phyloP scores from a whole-genome alignment of 345 rosid genomes.

The Carallia pectinifolia region DNA sequence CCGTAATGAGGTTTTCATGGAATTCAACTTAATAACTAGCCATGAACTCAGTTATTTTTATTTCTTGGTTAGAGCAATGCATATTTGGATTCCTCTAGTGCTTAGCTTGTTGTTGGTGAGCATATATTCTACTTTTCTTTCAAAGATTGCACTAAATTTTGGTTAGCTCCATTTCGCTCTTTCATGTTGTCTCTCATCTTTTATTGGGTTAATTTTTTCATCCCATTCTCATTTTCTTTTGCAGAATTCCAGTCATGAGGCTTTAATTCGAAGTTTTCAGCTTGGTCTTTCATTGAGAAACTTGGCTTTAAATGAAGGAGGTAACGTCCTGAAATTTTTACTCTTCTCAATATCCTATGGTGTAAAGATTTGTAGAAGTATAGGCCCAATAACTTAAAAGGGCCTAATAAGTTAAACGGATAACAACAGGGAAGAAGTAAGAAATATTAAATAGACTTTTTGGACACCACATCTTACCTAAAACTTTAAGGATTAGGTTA shows the following conservation, averaged over 20 bases:
- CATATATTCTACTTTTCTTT: not conserved
- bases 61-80: not conserved
- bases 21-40: not conserved
- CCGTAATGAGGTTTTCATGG: not conserved
- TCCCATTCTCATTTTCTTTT: slow-evolving; percentile 16
- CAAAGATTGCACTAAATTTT: not conserved
- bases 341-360: not conserved
- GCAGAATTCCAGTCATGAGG: slow-evolving; percentile 86
- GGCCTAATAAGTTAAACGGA: no score
- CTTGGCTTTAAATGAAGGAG: slow-evolving; percentile 69
- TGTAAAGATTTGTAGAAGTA: no score
- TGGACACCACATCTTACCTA: no score
- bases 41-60: not conserved
- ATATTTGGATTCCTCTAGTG: not conserved
- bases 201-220: slow-evolving; percentile 6
- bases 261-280: slow-evolving; percentile 80
- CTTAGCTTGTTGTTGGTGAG: not conserved
- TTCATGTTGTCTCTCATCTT: not conserved
- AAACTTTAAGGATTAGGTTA: no score
- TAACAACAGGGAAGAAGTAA: no score
- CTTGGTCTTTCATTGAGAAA: slow-evolving; percentile 85
- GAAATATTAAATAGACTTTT: no score
- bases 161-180: slow-evolving; percentile 2
- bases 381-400: no score
- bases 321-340: slow-evolving; percentile 39